These are phyloP conservation scores for Coemansia biformis DNA, from an alignment of 192 early-diverging fungal genomes.

Conservation along the genomic window DNA sequence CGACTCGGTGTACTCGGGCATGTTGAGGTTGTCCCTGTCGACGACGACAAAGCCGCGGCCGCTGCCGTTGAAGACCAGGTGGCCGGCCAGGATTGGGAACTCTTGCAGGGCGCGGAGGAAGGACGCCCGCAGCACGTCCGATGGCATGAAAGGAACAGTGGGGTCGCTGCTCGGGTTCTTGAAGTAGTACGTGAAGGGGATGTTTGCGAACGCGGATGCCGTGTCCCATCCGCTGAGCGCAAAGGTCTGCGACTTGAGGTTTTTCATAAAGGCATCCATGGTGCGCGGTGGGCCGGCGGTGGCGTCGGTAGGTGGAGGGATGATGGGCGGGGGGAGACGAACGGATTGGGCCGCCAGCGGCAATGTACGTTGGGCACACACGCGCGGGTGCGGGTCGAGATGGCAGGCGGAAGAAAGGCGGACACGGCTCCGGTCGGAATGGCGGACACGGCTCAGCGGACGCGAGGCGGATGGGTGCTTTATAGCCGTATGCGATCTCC, in stretches of 20 bases:
- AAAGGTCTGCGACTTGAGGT: constrained; percentile 18
- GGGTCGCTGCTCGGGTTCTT: constrained; percentile 1
- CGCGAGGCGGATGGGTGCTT: too few relatives aligned
- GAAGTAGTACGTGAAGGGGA: constrained; percentile 36
- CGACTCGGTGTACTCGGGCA: constrained; percentile 46
- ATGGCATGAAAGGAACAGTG: constrained; percentile 27
- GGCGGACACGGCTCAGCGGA: too few relatives aligned
- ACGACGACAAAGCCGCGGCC: constrained; percentile 22
- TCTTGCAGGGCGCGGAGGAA: constrained; percentile 31
- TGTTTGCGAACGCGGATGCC: constrained; percentile 31
- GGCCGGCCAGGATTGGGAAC: constrained; percentile 34
- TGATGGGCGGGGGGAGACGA: too few relatives aligned
- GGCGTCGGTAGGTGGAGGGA: too few relatives aligned
- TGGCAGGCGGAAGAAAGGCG: too few relatives aligned
- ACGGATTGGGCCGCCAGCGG: too few relatives aligned
- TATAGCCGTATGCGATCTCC: too few relatives aligned
- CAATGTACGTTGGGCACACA: too few relatives aligned
- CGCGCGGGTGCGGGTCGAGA: too few relatives aligned
- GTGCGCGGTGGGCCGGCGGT: neutral
- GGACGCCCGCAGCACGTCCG: constrained; percentile 9
- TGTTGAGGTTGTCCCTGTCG: constrained; percentile 30
- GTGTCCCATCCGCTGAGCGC: constrained; percentile 31
- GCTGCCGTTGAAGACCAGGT: constrained; percentile 3
- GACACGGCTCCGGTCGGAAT: too few relatives aligned
- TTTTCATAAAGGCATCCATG: constrained; percentile 13